Base-by-base conservation (phyloP, 192 early-diverging fungal species). In the Podila verticillata region DNA sequence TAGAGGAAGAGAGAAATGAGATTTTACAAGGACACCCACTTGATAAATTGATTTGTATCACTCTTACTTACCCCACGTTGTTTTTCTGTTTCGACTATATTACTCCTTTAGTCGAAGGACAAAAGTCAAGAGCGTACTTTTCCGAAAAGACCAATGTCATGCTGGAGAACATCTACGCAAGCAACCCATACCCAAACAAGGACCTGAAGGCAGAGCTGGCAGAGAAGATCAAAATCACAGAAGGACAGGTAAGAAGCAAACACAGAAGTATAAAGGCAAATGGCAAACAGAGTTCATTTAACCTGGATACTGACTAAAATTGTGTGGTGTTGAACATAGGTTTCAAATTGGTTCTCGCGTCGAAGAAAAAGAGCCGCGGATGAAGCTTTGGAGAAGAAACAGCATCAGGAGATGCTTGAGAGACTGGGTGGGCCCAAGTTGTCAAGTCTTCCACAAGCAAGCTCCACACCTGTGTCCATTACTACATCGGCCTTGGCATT, bases 291-390 rank as follows among this genome's bases (percentile, higher is more conserved):
- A 17, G 13, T 4, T 44, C 17, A 17, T 44, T 44, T 13, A 15
- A 44, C 39, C 10, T 15, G 3, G 39, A 4, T 54, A 4, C n/a
- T 54, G 4, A 54, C 51, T 54, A 54, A 47, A 47, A 54, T 1
- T 54, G n/a, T 54, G 20, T 54, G 22, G 24, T 4, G 0, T 54
- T n/a, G 51, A 26, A 60, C 15, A 19, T 20, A 60, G 58, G 58
- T 60, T 29, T 9, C 26, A 8, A 60, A 60, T 19, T 60, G 58
- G 58, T 60, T 60, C 30, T 60, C 58, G 7, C 58, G 58, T 26
- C 26, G 58, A 60, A 24, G 58, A 24, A 60, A 28, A 19, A 60
- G 26, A 30, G 58, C 58, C 19, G 22, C 58, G 1, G 28, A 31
- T 8, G 58, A 60, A 30, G 58, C 58, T 17, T 19, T 31, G 30